A percentile compares a stretch with the other conserved stretches of the same genome.
Evolutionary conservation across 2,329 filamentous ascomycete species (phyloP).

Genomic region (Trichoderma atrobrunneum): DNA sequence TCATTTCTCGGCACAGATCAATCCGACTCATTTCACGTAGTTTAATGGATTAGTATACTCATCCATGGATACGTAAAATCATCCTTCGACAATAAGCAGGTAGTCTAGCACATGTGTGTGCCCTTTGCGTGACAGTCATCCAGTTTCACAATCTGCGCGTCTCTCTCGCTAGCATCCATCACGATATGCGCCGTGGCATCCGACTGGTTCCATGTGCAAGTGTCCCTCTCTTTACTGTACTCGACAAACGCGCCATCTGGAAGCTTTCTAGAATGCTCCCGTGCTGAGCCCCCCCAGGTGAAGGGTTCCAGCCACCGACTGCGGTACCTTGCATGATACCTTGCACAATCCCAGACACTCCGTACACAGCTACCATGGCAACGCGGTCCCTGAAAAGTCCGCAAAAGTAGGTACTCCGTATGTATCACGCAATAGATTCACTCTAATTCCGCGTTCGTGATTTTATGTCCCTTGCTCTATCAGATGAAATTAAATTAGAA

Average conservation of each 20-base stretch:
- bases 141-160: not conserved
- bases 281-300: not conserved
- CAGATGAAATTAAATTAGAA: not conserved
- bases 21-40: not conserved
- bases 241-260: not conserved
- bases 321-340: slow-evolving; percentile 11
- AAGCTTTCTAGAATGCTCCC: slow-evolving; percentile 5
- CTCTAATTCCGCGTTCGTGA: not conserved
- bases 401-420: too few species aligned
- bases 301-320: not conserved
- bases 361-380: not conserved
- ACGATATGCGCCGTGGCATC: not conserved
- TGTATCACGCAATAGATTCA: not conserved
- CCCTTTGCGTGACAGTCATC: not conserved
- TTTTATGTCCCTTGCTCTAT: not conserved
- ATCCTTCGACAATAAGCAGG: not conserved
- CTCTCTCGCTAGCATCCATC: not conserved
- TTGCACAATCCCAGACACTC: not conserved
- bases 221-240: not conserved
- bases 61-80: not conserved
- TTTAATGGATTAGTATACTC: not conserved
- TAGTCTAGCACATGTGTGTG: not conserved
- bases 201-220: not conserved
- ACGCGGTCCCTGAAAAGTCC: not conserved
- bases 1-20: not conserved